Percentiles rank a stretch among this genome's conserved stretches.
Evolutionary conservation across 2,329 filamentous ascomycete species (phyloP).

Genomic region (Aspergillus neoniger): DNA sequence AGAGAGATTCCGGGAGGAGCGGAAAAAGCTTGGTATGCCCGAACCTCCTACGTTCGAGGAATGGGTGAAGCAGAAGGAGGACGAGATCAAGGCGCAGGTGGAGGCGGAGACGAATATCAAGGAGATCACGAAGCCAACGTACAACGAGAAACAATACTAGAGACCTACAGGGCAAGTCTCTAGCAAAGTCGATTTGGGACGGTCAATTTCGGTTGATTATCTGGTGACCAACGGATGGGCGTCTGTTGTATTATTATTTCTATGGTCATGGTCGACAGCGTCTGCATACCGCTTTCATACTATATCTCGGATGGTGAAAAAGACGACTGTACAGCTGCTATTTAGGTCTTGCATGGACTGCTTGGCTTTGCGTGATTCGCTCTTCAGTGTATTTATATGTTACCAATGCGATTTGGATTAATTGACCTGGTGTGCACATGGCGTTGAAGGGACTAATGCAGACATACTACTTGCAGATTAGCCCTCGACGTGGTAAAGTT

Average conservation of each 20-base stretch:
- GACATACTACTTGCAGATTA: background rate
- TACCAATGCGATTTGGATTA: slow-evolving; percentile 24
- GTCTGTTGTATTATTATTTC: slow-evolving; percentile 26
- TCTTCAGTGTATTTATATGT: slow-evolving; percentile 39
- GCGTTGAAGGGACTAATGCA: background rate
- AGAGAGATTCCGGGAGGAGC: slow-evolving; percentile 65
- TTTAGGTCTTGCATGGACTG: slow-evolving; percentile 15
- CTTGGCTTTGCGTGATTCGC: slow-evolving; percentile 28
- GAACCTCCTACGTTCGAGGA: slow-evolving; percentile 48
- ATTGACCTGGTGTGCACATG: background rate
- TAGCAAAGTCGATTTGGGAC: background rate
- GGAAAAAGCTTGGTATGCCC: slow-evolving; percentile 65
- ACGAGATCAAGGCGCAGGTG: slow-evolving; percentile 42
- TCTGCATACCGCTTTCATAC: slow-evolving; percentile 7
- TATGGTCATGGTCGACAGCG: slow-evolving; percentile 15
- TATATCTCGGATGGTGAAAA: background rate
- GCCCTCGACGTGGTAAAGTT: background rate
- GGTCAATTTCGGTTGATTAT: slow-evolving; percentile 6
- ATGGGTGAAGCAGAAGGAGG: slow-evolving; percentile 47
- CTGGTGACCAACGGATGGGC: slow-evolving; percentile 13
- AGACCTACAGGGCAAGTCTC: background rate
- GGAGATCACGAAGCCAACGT: slow-evolving; percentile 34
- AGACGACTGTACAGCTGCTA: slow-evolving; percentile 4
- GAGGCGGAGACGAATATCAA: slow-evolving; percentile 37
- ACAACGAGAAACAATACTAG: slow-evolving; percentile 33